phyloP scores from a whole-genome alignment of 306 rosid genomes.

The Datisca glomerata region DNA sequence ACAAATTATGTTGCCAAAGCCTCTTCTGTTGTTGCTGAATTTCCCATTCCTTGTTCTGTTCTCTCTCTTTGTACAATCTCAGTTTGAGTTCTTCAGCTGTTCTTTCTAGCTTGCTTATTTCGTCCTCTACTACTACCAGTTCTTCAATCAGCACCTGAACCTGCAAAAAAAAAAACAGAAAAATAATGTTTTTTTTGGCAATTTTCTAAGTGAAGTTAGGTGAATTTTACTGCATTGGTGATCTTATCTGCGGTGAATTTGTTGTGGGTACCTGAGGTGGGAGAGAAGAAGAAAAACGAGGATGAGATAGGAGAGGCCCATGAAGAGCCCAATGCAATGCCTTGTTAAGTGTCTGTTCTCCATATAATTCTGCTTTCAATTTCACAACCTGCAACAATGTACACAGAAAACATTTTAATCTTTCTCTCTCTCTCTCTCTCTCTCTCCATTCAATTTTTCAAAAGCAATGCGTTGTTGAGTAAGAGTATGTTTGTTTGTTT shows the following conservation, averaged over 20 bases:
- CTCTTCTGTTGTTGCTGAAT: slow-evolving; percentile 20
- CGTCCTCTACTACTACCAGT: slow-evolving; percentile 57
- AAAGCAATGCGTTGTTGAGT: too few species aligned
- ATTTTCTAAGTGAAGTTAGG: too few species aligned
- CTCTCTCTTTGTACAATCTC: slow-evolving; percentile 38
- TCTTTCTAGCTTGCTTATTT: slow-evolving; percentile 53
- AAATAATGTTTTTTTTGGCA: not conserved
- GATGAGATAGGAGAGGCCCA: slow-evolving; percentile 43
- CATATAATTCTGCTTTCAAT: slow-evolving; percentile 48
- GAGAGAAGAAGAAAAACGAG: slow-evolving; percentile 30
- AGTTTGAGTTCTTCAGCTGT: slow-evolving; percentile 57
- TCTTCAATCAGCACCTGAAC: slow-evolving; percentile 55
- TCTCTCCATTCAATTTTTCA: too few species aligned
- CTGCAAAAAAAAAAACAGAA: slow-evolving; percentile 18
- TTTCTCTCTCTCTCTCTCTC: too few species aligned
- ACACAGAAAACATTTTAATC: not conserved
- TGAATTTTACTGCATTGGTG: not conserved
- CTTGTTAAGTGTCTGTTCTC: slow-evolving; percentile 42
- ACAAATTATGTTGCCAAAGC: slow-evolving; percentile 20
- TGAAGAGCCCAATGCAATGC: slow-evolving; percentile 54
- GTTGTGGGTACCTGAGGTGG: slow-evolving; percentile 45
- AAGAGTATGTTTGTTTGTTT: not conserved
- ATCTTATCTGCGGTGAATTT: not conserved
- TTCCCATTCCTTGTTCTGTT: slow-evolving; percentile 35
- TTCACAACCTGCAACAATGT: slow-evolving; percentile 33